phyloP scores from a whole-genome alignment of 352 stramenopile genomes.

The Phytophthora europaea region DNA sequence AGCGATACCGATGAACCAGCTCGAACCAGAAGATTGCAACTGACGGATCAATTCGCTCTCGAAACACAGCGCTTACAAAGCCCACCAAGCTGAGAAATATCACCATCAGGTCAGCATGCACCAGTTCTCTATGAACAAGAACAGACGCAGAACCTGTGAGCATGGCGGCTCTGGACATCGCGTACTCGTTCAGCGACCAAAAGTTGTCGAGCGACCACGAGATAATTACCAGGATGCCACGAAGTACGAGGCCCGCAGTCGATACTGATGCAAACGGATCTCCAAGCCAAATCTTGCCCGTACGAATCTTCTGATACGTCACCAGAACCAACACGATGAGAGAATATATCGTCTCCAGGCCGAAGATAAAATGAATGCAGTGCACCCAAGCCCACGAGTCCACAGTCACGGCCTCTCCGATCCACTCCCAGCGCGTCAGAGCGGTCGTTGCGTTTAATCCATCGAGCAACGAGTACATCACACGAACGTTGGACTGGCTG shows the following conservation, averaged over 20 bases:
- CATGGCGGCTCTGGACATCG: slow-evolving; percentile 35
- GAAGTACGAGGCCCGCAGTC: slow-evolving; percentile 22
- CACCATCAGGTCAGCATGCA: slow-evolving; percentile 47
- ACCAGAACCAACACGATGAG: slow-evolving; percentile 44
- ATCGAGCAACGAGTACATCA: slow-evolving; percentile 30
- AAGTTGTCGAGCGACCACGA: slow-evolving; percentile 45
- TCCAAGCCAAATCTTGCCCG: slow-evolving; percentile 53
- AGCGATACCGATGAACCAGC: slow-evolving; percentile 26
- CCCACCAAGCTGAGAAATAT: slow-evolving; percentile 38
- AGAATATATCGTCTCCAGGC: slow-evolving; percentile 35
- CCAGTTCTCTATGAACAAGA: slow-evolving; percentile 34
- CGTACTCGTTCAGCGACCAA: slow-evolving; percentile 53
- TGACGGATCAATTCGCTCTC: slow-evolving; percentile 39
- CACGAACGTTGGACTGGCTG: slow-evolving; percentile 39
- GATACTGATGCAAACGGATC: slow-evolving; percentile 54
- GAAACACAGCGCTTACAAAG: slow-evolving; percentile 31
- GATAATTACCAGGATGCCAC: slow-evolving; percentile 32
- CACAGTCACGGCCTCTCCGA: slow-evolving; percentile 21
- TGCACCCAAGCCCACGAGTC: slow-evolving; percentile 59
- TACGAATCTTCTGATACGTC: slow-evolving; percentile 38
- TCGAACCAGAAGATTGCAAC: slow-evolving; percentile 42
- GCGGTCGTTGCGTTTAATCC: slow-evolving; percentile 23
- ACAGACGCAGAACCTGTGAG: slow-evolving; percentile 24
- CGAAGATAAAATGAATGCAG: slow-evolving; percentile 49
- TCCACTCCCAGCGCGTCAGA: slow-evolving; percentile 33